A percentile compares a stretch with the other conserved stretches of the same genome.
Conservation (phyloP, 352 stramenopile species). For the Phytopythium chamaehyphon region DNA sequence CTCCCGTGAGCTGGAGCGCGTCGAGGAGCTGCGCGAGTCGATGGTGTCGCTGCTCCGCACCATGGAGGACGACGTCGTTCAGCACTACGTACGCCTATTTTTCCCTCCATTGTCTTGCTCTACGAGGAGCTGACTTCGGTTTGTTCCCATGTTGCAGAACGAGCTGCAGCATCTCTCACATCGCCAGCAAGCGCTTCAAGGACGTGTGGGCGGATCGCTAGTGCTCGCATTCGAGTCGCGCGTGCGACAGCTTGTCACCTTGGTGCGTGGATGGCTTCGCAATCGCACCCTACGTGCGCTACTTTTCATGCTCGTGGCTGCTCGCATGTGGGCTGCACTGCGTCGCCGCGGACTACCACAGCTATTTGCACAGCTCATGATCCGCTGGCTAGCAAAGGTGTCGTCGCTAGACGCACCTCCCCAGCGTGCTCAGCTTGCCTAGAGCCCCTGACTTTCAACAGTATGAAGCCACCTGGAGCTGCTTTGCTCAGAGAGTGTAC, state of each 20-base stretch:
- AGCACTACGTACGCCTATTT: constrained; percentile 38
- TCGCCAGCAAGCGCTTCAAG: constrained; percentile 35
- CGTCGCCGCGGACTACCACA: constrained; percentile 46
- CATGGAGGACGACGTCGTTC: constrained; percentile 53
- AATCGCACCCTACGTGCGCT: constrained; percentile 48
- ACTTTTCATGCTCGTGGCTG: constrained; percentile 37
- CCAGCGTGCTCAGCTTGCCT: not conserved
- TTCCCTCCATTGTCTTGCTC: not conserved
- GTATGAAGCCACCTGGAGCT: not conserved
- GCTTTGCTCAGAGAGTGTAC: not conserved
- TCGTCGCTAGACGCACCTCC: constrained; percentile 41
- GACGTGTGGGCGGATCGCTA: constrained; percentile 34
- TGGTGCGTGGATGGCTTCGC: constrained; percentile 39
- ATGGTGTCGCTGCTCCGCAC: constrained; percentile 54
- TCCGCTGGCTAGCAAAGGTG: constrained; percentile 48
- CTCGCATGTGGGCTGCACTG: constrained; percentile 54
- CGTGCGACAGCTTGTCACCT: constrained; percentile 22
- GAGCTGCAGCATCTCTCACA: constrained; percentile 43
- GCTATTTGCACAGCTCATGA: constrained; percentile 53
- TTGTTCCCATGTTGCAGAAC: constrained; percentile 16
- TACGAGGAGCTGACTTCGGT: not conserved
- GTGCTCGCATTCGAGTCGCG: constrained; percentile 38
- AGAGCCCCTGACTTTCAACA: not conserved
- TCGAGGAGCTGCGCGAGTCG: constrained; percentile 47
- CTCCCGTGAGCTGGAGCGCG: constrained; percentile 40